Evolutionary conservation across 768 basidiomycete genomes (phyloP), one percentile per base, ranked within the genome.

Genomic region (Termitomyces heimii): DNA sequence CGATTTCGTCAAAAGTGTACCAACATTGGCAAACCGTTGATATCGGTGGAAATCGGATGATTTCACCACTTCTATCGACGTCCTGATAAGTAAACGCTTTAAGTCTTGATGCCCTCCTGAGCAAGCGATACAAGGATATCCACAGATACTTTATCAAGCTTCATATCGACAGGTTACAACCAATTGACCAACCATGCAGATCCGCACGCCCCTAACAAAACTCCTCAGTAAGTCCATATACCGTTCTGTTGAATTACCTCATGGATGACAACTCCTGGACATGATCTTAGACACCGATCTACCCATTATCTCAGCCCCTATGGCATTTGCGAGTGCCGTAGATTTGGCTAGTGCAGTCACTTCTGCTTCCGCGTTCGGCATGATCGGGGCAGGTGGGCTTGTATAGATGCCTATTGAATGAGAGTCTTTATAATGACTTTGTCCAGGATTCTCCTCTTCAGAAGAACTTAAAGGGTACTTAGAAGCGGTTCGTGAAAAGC

Each of bases 291-390:
- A 70, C 43, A 64, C 80, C 37, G 66, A 69, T 9, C 69, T 73
- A 4, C 85, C 86, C 18, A 68, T 86, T n/a, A 66, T 86, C 7
- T 72, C 73, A 3, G 77, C 83, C 2, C 80, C 85, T 0, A 87
- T 86, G 85, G 76, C 76, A 0, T 76, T 74, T 10, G 83, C 65
- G 0, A 42, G 65, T 2, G 65, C 62, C 7, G 62, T 61, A 2
- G 64, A 64, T 31, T 57, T 68, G 14, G 75, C 77, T 9, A 74
- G 77, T 1, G 71, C 76, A 24, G 82, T 83, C 28, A 74, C 73
- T 22, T 70, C 69, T 1, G 82, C 71, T 1, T 84, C 85, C 16
- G 85, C 77, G 0, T 78, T 85, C 42, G 84, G 82, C 0, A 81
- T 84, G 60, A 56, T 84, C 0, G 70, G 75, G 18, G 75, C 79